Base-by-base conservation (phyloP, 2,329 filamentous ascomycete genomes). In the Onygenales sp. region DNA sequence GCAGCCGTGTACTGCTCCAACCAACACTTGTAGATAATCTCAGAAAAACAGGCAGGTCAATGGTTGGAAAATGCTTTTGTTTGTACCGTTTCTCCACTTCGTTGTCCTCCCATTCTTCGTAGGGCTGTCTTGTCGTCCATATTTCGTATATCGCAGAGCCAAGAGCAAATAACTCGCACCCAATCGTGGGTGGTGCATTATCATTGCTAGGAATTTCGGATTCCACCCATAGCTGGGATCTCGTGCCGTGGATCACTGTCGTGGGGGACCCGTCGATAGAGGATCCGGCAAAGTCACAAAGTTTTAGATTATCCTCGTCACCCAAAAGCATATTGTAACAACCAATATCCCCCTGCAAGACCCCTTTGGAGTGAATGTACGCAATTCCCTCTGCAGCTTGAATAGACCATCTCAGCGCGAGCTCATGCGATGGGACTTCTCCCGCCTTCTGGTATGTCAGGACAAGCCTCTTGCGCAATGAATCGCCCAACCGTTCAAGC, bases 321-420 rank as follows among this genome's bases (percentile, higher is more conserved):
- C 49, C 36, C 32, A 53, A 40, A n/a, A 53, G 39, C 27, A 53
- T 27, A 42, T 53, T 53, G 21, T 49, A 42, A 11, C 33, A 47
- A 3, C 51, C 51, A 37, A 53, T 27, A 31, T 53, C 51, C 3
- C 51, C 51, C 10, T 49, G 51, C 5, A 53, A 27, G 10, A 53
- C 51, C 7, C 4, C 9, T 40, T 53, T 48, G 4, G 43, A 9
- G 14, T 53, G 51, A 27, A 53, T 48, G 33, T 53, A 48, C 33
- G 32, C 36, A 32, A 53, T n/a, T 9, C 32, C 51, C 37, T 53
- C 51, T n/a, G 51, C 33, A 9, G 51, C 51, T 34, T 53, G 43
- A 6, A 53, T 31, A 27, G 44, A 32, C 51, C 51, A 53, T 34
- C 27, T 49, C 10, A 51, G 21, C 4, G 42, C 42, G 1, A 11